Evolutionary conservation across 2,329 filamentous ascomycete species (phyloP), one percentile per base, ranked within the genome.

Genomic region (Curvularia sp.): DNA sequence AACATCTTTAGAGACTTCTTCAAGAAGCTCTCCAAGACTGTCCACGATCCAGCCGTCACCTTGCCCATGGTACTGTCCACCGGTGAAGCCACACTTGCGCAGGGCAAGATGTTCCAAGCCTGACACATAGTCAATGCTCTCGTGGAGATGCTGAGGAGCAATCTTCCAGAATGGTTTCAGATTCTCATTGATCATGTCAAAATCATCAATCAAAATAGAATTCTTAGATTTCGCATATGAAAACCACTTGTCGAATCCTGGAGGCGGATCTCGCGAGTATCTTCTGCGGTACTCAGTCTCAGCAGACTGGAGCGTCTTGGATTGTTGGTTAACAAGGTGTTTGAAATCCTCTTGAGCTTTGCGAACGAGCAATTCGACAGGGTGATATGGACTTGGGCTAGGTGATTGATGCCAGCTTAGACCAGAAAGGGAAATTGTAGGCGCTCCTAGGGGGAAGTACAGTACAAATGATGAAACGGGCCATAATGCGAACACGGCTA

Each of bases 121-220:
- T 30, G 53, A 51, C 32, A 49, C 58, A 36, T 49, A 28, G 9
- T 58, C 28, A 13, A 55, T 46, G 18, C 38, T 54, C 43, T 54
- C 45, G 12, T 25, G 52, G 13, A 58, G 15, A 12, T 48, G 50
- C 15, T 55, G 50, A 18, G 27, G 39, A 5, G 28, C 15, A 0
- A 82, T 28, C 3, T 59, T 71, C 55, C 76, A 73, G 38, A 84
- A 81, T 0, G 81, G 82, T 0, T 70, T 66, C 1, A 85, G 61
- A 0, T 70, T 59, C 0, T 79, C 57, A 39, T 77, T 68, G 2
- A 85, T 80, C 0, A 65, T 72, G 38, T 84, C 80, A 27, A 81
- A 84, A 2, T 84, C 79, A 55, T 84, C 82, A 30, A 84, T 82
- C n/a, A 84, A 75, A 0, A 74, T 73, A 0, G 81, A 83, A 2